phyloP scores from a whole-genome alignment of 352 stramenopile genomes.

The Globisporangium nodosum region DNA sequence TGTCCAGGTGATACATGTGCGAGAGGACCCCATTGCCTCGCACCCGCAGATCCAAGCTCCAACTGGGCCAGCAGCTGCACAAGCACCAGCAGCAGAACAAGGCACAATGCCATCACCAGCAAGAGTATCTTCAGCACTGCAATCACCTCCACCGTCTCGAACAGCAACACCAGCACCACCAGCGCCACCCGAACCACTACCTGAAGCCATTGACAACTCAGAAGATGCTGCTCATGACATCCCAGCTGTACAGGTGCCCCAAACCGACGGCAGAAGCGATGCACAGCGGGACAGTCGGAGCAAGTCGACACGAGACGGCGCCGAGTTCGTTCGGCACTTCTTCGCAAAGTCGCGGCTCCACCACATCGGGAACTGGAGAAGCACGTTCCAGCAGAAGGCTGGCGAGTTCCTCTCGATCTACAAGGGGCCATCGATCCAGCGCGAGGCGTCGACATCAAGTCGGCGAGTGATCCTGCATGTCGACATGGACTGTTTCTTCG shows the following conservation, averaged over 20 bases:
- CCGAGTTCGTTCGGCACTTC: constrained; percentile 70
- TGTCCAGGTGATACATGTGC: not conserved
- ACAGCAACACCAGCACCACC: not conserved
- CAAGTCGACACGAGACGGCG: constrained; percentile 67
- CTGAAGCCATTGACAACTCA: not conserved
- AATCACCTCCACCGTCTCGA: not conserved
- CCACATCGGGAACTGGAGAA: constrained; percentile 78
- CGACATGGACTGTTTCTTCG: constrained; percentile 98
- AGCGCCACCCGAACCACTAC: not conserved
- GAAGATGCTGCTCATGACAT: no score
- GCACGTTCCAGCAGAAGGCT: constrained; percentile 67
- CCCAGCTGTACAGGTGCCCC: not conserved
- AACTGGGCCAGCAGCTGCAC: not conserved
- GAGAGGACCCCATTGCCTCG: not conserved
- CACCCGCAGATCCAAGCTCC: not conserved
- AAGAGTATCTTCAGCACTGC: not conserved
- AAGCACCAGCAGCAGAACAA: not conserved
- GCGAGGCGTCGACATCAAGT: constrained; percentile 24
- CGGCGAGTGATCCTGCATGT: constrained; percentile 92
- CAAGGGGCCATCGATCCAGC: constrained; percentile 30
- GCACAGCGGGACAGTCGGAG: constrained; percentile 5
- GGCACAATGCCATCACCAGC: no score
- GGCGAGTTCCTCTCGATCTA: constrained; percentile 61
- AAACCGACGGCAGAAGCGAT: not conserved
- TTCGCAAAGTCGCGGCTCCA: constrained; percentile 84